These are phyloP conservation scores for Nannochloropsis granulata DNA, from an alignment of 108 stramenopile genomes.

Conservation along the genomic window DNA sequence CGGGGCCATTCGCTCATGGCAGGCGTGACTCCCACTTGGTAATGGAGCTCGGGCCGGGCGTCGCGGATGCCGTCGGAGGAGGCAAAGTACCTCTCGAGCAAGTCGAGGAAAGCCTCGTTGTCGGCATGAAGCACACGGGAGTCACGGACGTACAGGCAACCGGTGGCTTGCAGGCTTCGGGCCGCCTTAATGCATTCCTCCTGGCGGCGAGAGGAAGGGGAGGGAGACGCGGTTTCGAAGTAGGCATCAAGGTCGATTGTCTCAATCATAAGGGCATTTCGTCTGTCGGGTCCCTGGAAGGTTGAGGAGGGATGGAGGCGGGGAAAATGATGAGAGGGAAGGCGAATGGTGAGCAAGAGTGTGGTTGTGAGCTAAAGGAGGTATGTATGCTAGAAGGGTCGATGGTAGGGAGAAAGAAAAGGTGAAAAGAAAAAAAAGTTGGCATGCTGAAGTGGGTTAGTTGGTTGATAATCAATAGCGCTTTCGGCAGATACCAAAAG, in stretches of 20 bases:
- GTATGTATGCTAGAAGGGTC: too few species aligned
- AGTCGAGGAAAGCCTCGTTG: conserved; percentile 36
- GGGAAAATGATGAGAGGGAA: too few species aligned
- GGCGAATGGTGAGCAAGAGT: too few species aligned
- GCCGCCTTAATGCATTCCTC: conserved; percentile 7
- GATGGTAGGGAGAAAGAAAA: too few species aligned
- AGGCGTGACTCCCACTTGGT: conserved; percentile 36
- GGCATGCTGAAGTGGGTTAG: too few species aligned
- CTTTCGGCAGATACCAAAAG: too few species aligned
- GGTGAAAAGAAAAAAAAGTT: too few species aligned
- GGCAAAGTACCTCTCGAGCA: conserved; percentile 43
- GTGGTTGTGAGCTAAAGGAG: too few species aligned
- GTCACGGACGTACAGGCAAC: conserved; percentile 36
- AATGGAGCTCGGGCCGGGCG: conserved; percentile 31
- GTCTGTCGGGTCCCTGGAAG: too few species aligned
- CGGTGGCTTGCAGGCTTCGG: conserved; percentile 1
- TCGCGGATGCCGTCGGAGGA: conserved; percentile 30
- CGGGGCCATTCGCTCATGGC: conserved; percentile 30
- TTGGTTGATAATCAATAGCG: too few species aligned
- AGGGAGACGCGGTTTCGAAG: neutral
- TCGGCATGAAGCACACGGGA: conserved; percentile 32
- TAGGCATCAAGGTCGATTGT: conserved; percentile 1
- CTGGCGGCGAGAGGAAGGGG: neutral
- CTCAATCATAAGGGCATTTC: neutral
- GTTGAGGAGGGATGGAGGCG: too few species aligned